Evolutionary conservation across 1,284 basidiomycete species (phyloP).

Genomic region (Pseudozyma tsukubaensis): DNA sequence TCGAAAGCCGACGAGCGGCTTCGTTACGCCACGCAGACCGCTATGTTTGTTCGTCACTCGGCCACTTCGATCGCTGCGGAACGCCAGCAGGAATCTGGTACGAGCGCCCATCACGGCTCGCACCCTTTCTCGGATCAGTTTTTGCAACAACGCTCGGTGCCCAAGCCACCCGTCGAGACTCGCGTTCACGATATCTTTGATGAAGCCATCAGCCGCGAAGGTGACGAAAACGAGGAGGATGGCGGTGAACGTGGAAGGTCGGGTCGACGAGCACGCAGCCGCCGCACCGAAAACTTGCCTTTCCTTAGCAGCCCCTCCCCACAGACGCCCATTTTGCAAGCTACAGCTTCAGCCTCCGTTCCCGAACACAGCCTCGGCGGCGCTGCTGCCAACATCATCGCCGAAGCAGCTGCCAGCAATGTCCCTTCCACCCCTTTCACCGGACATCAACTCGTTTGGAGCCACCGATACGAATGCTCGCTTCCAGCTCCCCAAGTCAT

Average conservation of each 20-base stretch:
- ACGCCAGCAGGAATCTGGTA: constrained; percentile 15
- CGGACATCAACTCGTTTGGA: constrained; percentile 44
- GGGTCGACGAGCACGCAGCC: constrained; percentile 44
- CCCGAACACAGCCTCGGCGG: neutral
- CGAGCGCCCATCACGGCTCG: constrained; percentile 9
- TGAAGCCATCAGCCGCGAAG: constrained; percentile 31
- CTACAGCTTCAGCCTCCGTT: neutral
- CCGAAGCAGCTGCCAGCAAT: constrained; percentile 8
- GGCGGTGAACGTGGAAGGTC: constrained; percentile 31
- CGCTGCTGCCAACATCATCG: neutral
- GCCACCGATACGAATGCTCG: constrained; percentile 35
- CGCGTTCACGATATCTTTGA: constrained; percentile 39
- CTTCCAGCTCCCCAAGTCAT: constrained; percentile 22
- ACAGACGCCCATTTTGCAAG: constrained; percentile 15
- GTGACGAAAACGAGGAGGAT: constrained; percentile 35
- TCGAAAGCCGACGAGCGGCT: constrained; percentile 34
- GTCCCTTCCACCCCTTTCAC: constrained; percentile 36
- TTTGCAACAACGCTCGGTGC: constrained; percentile 28
- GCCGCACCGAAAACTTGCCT: constrained; percentile 48
- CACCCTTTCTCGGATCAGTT: constrained; percentile 47
- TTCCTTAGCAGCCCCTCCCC: constrained; percentile 51
- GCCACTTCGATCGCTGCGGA: constrained; percentile 10
- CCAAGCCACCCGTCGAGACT: constrained; percentile 32
- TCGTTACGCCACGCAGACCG: constrained; percentile 42
- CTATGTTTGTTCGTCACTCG: constrained; percentile 42